These are phyloP conservation scores for Evernia prunastri DNA, from an alignment of 495 filamentous ascomycete species.

Conservation along the genomic window DNA sequence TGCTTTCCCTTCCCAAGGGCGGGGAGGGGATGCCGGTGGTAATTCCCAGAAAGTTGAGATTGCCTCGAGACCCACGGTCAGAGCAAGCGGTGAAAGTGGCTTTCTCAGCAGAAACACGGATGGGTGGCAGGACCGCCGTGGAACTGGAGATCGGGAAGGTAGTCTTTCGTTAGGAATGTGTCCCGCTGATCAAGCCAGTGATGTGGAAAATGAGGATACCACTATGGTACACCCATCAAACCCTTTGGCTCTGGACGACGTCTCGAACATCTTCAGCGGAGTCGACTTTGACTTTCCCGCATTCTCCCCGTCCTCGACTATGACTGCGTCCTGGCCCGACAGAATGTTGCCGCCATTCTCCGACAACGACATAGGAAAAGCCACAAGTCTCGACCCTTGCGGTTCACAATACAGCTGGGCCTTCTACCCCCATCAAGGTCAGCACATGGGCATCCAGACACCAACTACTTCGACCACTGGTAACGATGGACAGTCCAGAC, in stretches of 20 bases:
- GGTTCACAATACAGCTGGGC: conserved; percentile 10
- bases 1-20: background rate
- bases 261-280: background rate
- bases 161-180: background rate
- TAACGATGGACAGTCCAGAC: background rate
- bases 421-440: conserved; percentile 5
- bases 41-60: background rate
- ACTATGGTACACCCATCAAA: background rate
- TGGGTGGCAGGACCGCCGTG: background rate
- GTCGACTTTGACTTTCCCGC: conserved; percentile 3
- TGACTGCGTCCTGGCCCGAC: conserved; percentile 9
- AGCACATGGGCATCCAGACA: conserved; percentile 6
- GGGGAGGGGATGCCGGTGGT: background rate
- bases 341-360: background rate
- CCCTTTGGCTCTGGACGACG: background rate
- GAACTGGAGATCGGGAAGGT: background rate
- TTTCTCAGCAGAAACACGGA: background rate
- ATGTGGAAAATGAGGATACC: conserved; percentile 3
- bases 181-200: background rate
- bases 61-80: conserved; percentile 2
- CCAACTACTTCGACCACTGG: background rate
- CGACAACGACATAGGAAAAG: conserved; percentile 1
- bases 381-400: background rate
- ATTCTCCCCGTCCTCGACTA: background rate
- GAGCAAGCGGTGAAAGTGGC: background rate